Conservation (phyloP, 2,329 filamentous ascomycete genomes). For the Coniochaeta hoffmannii region DNA sequence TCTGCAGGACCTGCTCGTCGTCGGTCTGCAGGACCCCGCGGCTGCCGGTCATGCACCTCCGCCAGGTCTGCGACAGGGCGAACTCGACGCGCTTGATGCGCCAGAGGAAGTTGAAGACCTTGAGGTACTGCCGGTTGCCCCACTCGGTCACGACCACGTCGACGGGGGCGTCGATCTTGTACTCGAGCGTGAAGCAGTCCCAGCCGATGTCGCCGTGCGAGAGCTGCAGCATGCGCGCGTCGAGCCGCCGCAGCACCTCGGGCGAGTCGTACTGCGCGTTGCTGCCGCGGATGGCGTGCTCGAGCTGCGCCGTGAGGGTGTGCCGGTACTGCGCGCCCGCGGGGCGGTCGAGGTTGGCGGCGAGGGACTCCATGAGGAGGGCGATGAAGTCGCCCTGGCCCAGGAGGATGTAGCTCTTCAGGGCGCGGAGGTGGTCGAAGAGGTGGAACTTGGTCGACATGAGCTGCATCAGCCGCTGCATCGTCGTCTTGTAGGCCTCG, state of each 20-base stretch:
- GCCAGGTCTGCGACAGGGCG: slow-evolving; percentile 82
- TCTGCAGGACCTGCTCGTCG: slow-evolving; percentile 58
- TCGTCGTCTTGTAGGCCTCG: slow-evolving; percentile 95
- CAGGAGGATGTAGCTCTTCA: slow-evolving; percentile 91
- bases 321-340: slow-evolving; percentile 97
- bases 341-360: slow-evolving; percentile 85
- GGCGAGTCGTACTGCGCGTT: slow-evolving; percentile 94
- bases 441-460: slow-evolving; percentile 95
- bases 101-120: slow-evolving; percentile 99
- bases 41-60: slow-evolving; percentile 90
- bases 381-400: slow-evolving; percentile 97
- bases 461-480: slow-evolving; percentile 86
- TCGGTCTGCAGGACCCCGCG: slow-evolving; percentile 80
- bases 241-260: slow-evolving; percentile 83
- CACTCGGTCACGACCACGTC: slow-evolving; percentile 97
- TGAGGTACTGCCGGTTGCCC: slow-evolving; percentile 92
- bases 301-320: slow-evolving; percentile 92
- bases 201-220: slow-evolving; percentile 96
- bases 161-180: slow-evolving; percentile 93
- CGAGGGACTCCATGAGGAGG: slow-evolving; percentile 90
- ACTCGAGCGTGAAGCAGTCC: slow-evolving; percentile 98
- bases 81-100: slow-evolving; percentile 97
- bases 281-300: slow-evolving; percentile 93
- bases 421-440: slow-evolving; percentile 81
- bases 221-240: slow-evolving; percentile 96